Conservation (phyloP, 2,329 filamentous ascomycete species). For the Arthrobotrys musiformis region DNA sequence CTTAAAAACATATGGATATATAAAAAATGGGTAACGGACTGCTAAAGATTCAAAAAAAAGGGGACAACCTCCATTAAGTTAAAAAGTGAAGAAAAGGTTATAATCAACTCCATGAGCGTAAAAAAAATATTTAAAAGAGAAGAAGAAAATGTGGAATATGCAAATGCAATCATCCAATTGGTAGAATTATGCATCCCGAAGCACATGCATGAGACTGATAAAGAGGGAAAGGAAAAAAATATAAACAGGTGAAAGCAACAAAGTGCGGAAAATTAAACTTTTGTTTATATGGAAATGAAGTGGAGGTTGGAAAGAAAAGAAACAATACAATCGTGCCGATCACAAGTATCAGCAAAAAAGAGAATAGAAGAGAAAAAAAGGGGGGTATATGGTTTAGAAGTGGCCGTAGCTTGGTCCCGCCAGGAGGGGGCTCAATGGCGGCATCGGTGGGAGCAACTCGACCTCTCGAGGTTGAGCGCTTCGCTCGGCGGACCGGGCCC, state of each 20-base stretch:
- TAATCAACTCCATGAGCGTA: constrained; percentile 45
- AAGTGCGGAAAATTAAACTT: constrained; percentile 37
- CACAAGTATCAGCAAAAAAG: neutral
- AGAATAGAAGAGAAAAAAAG: constrained; percentile 9
- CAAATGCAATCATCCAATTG: constrained; percentile 9
- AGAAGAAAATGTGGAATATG: neutral
- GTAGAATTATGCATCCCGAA: constrained; percentile 17
- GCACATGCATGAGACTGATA: constrained; percentile 2
- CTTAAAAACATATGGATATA: constrained; percentile 6
- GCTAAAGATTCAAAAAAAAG: neutral
- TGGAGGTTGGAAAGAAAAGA: neutral
- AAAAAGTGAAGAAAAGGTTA: too few species aligned
- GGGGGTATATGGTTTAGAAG: constrained; percentile 23
- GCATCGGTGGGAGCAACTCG: constrained; percentile 50
- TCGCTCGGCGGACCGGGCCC: constrained; percentile 38
- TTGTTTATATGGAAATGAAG: constrained; percentile 18
- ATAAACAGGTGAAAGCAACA: constrained; percentile 26
- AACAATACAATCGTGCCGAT: neutral
- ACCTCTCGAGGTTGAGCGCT: constrained; percentile 27
- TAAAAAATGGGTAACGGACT: neutral
- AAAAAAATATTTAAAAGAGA: neutral
- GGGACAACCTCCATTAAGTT: constrained; percentile 24
- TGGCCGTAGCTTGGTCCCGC: constrained; percentile 16
- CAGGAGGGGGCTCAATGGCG: constrained; percentile 50
- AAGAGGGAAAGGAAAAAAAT: neutral